Evolutionary conservation across 2,329 filamentous ascomycete species (phyloP).

Genomic region (Colletotrichum orchidophilum): DNA sequence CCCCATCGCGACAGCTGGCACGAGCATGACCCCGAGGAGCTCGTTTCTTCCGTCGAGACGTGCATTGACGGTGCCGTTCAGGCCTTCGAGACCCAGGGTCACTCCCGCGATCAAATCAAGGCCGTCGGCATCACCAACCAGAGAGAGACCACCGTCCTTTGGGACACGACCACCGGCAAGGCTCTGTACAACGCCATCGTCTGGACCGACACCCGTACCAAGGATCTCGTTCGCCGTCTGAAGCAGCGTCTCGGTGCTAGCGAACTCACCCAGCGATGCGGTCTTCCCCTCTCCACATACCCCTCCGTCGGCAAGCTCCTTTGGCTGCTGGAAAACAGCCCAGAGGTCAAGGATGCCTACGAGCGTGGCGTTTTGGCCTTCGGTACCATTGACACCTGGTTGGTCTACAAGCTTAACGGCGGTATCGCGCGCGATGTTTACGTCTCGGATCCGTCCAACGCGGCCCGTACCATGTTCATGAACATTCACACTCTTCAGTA

Average conservation of each 20-base stretch:
- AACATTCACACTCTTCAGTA: constrained; percentile 81
- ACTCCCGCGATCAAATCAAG: constrained; percentile 74
- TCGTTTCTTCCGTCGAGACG: constrained; percentile 75
- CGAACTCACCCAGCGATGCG: constrained; percentile 73
- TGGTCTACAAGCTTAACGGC: constrained; percentile 82
- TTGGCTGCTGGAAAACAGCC: constrained; percentile 78
- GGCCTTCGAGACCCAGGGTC: constrained; percentile 73
- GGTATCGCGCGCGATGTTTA: constrained; percentile 71
- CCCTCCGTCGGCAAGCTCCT: constrained; percentile 81
- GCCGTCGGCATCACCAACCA: constrained; percentile 86
- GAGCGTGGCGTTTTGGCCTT: constrained; percentile 78
- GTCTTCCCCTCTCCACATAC: constrained; percentile 83
- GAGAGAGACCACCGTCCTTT: constrained; percentile 82
- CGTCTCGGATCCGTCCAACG: constrained; percentile 84
- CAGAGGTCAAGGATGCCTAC: constrained; percentile 74
- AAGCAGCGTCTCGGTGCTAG: constrained; percentile 73
- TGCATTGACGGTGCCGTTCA: constrained; percentile 81
- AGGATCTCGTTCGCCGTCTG: constrained; percentile 76
- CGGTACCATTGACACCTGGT: constrained; percentile 84
- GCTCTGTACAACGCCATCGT: constrained; percentile 84
- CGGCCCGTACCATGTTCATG: constrained; percentile 90
- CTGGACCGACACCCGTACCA: constrained; percentile 85
- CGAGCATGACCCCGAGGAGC: constrained; percentile 82
- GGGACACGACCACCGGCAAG: constrained; percentile 81
- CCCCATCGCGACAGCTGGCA: constrained; percentile 70